Evolutionary conservation across 352 stramenopile species (phyloP), one percentile per base, ranked within the genome.

Genomic region (Aphanomyces astaci): DNA sequence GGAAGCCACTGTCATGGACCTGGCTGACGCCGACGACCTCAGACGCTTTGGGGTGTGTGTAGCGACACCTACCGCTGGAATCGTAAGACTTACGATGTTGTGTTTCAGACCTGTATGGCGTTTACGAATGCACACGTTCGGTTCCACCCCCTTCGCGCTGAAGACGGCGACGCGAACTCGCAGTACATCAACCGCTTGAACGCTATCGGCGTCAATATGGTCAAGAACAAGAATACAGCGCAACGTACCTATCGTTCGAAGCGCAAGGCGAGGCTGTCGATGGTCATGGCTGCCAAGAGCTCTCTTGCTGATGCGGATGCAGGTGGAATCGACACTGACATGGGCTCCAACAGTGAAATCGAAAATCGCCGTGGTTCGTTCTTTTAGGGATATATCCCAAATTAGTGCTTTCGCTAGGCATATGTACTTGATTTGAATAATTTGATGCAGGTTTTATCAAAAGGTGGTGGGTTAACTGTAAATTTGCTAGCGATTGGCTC

Each of bases 121-220:
- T 48, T 71, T 15, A 71, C 64, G 33, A 71, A 71, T 33, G n/a
- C 27, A 11, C 64, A 71, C 39, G 36, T 64, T 52, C 19, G 15
- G 11, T n/a, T 55, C 5, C n/a, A 55, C 25, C 48, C 48, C 5
- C 25, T 55, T 7, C 48, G 48, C 7, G 7, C n/a, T 30, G 48
- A 55, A 7, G 48, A 55, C 48, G 48, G 48, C 19, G 48, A 55
- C 7, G 48, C n/a, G 11, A 22, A 55, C 48, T 7, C 48, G 7
- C 48, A 55, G 48, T 55, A 22, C 25, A 30, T 55, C 19, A 55
- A 55, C n/a, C 48, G 48, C 5, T 30, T 55, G n/a, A 19, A 7
- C n/a, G 7, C 48, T 19, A 55, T 55, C 19, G 48, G 48, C 11
- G 7, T 9, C 11, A 55, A 55, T 7, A 7, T 7, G 19, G n/a